phyloP scores from a whole-genome alignment of 1,139 yeast genomes.

The Ogataea hybrid region DNA sequence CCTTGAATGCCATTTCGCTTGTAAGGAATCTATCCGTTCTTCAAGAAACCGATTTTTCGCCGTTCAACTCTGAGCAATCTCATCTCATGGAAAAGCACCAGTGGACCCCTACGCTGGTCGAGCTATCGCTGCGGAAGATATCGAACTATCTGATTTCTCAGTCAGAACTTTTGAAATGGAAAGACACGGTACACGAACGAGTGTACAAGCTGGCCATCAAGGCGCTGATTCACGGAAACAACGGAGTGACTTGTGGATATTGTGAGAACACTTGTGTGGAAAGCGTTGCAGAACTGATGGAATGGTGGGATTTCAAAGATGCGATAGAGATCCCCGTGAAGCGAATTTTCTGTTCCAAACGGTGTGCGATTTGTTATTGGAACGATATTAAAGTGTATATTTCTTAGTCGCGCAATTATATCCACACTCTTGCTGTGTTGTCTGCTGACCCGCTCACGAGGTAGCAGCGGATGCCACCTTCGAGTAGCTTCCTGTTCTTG shows the following conservation, averaged over 20 bases:
- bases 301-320: constrained; percentile 59
- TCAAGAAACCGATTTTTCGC: constrained; percentile 19
- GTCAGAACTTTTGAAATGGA: constrained; percentile 47
- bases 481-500: constrained; percentile 30
- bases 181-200: constrained; percentile 36
- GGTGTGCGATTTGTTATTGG: constrained; percentile 38
- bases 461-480: constrained; percentile 51
- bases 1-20: constrained; percentile 24
- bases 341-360: constrained; percentile 45
- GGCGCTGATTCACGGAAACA: constrained; percentile 44
- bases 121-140: constrained; percentile 42
- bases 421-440: constrained; percentile 53
- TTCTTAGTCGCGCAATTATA: constrained; percentile 23
- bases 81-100: constrained; percentile 10
- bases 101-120: constrained; percentile 41
- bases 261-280: constrained; percentile 45
- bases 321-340: constrained; percentile 42
- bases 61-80: constrained; percentile 10
- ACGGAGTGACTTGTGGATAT: constrained; percentile 49
- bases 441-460: constrained; percentile 64
- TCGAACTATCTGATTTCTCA: constrained; percentile 44
- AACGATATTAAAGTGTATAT: constrained; percentile 13
- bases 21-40: constrained; percentile 30
- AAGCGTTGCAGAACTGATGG: constrained; percentile 53
- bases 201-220: constrained; percentile 40